phyloP scores from a whole-genome alignment of 371 early-diverging fungal species.

The Mucor irregularis region DNA sequence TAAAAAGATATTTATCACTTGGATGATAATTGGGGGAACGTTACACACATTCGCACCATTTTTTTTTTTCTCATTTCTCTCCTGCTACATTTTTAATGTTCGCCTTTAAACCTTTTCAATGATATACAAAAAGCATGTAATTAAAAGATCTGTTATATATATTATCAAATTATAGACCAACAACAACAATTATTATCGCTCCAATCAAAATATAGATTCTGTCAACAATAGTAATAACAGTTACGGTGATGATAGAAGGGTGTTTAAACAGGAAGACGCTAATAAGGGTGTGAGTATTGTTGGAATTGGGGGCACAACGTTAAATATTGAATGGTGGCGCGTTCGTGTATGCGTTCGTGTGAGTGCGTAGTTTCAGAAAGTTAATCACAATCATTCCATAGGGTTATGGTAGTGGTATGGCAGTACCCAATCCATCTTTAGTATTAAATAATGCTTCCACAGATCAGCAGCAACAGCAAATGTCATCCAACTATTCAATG shows the following conservation, averaged over 20 bases:
- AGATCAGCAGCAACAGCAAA: conserved; percentile 23
- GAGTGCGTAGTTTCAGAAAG: too few relatives aligned
- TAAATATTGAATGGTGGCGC: not conserved
- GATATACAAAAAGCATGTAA: not conserved
- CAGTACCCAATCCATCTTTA: conserved; percentile 27
- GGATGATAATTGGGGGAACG: conserved; percentile 11
- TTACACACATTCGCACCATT: conserved; percentile 11
- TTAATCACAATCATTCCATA: not conserved
- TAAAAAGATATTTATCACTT: conserved; percentile 4
- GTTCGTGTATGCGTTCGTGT: not conserved
- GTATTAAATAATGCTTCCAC: conserved; percentile 28
- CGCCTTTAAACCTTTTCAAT: too few relatives aligned
- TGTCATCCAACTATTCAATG: conserved; percentile 2
- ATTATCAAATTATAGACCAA: conserved; percentile 2
- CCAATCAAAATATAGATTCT: conserved; percentile 10
- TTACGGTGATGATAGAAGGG: conserved; percentile 12
- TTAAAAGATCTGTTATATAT: not conserved
- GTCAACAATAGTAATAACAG: not conserved
- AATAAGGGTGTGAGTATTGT: not conserved
- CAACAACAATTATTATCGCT: conserved; percentile 6
- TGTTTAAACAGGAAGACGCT: not conserved
- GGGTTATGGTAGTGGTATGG: conserved; percentile 13
- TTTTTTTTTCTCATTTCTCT: not conserved
- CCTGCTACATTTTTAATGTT: too few relatives aligned
- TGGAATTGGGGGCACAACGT: too few relatives aligned